Percentiles rank a stretch among this genome's conserved stretches.
Evolutionary conservation across 495 filamentous ascomycete genomes (phyloP).

Genomic region (Penicillium pulvis): DNA sequence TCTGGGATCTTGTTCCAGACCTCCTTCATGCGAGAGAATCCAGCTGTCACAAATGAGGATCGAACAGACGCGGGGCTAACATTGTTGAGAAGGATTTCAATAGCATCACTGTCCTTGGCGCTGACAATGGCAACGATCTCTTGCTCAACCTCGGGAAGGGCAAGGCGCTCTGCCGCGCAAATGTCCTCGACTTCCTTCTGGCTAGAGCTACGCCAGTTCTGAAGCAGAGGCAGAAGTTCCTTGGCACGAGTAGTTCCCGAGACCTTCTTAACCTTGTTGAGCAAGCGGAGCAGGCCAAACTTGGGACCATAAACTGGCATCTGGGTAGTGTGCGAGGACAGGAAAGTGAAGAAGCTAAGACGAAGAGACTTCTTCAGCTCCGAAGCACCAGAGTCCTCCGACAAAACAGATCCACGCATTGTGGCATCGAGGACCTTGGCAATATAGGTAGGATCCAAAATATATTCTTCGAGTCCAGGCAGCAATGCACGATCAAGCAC

Average conservation of each 20-base stretch:
- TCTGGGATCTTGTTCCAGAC: conserved; percentile 73
- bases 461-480: conserved; percentile 77
- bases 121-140: conserved; percentile 62
- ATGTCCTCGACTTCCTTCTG: conserved; percentile 40
- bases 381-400: conserved; percentile 41
- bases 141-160: conserved; percentile 57
- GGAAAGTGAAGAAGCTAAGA: conserved; percentile 66
- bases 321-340: conserved; percentile 69
- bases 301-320: conserved; percentile 71
- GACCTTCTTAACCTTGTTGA: conserved; percentile 71
- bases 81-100: conserved; percentile 56
- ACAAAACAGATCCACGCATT: conserved; percentile 48
- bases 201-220: conserved; percentile 60
- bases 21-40: conserved; percentile 63
- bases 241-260: conserved; percentile 66
- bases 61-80: conserved; percentile 51
- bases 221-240: conserved; percentile 68
- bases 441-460: conserved; percentile 70
- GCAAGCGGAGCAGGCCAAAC: conserved; percentile 63
- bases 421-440: conserved; percentile 57
- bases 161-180: conserved; percentile 63
- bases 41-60: conserved; percentile 55
- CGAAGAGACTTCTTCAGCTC: conserved; percentile 68
- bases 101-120: conserved; percentile 66
- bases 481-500: conserved; percentile 66